phyloP scores from a whole-genome alignment of 2,329 filamentous ascomycete genomes.

The Fonsecaea nubica region DNA sequence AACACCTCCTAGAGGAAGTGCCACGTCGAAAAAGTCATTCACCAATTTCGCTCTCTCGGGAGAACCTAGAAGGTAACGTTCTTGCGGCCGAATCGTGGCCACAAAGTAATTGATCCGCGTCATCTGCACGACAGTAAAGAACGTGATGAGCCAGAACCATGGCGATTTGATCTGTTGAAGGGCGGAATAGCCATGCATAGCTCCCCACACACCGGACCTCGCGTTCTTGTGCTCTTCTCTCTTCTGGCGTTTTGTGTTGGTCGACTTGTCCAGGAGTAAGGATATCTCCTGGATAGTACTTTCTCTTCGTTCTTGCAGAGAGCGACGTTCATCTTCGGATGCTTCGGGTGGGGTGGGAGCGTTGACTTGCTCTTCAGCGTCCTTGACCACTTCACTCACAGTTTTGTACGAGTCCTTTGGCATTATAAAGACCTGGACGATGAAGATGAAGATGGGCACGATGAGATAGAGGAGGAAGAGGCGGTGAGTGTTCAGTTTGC shows the following conservation, averaged over 20 bases:
- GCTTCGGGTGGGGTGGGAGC: constrained; percentile 57
- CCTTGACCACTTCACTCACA: constrained; percentile 78
- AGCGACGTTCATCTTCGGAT: constrained; percentile 58
- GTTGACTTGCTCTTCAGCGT: constrained; percentile 64
- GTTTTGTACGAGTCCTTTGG: constrained; percentile 82
- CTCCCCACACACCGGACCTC: constrained; percentile 82
- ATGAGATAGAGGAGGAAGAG: constrained; percentile 77
- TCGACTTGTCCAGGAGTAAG: constrained; percentile 70
- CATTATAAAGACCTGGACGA: constrained; percentile 74
- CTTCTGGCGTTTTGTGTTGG: constrained; percentile 64
- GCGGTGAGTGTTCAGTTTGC: constrained; percentile 65
- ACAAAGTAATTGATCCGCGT: constrained; percentile 92
- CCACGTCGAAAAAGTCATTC: constrained; percentile 86
- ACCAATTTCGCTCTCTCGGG: constrained; percentile 68
- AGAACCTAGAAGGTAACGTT: constrained; percentile 74
- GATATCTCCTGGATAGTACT: constrained; percentile 74
- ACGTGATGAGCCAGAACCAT: constrained; percentile 83
- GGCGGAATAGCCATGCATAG: constrained; percentile 75
- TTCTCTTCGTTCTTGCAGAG: constrained; percentile 61
- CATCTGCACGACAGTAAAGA: constrained; percentile 80
- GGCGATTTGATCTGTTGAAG: constrained; percentile 75
- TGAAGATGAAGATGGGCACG: constrained; percentile 70
- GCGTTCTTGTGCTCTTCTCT: constrained; percentile 71
- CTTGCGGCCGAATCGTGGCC: constrained; percentile 82
- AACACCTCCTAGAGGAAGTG: constrained; percentile 81